Base-by-base conservation (phyloP, 2,329 filamentous ascomycete species). In the Fusarium bactridioides region DNA sequence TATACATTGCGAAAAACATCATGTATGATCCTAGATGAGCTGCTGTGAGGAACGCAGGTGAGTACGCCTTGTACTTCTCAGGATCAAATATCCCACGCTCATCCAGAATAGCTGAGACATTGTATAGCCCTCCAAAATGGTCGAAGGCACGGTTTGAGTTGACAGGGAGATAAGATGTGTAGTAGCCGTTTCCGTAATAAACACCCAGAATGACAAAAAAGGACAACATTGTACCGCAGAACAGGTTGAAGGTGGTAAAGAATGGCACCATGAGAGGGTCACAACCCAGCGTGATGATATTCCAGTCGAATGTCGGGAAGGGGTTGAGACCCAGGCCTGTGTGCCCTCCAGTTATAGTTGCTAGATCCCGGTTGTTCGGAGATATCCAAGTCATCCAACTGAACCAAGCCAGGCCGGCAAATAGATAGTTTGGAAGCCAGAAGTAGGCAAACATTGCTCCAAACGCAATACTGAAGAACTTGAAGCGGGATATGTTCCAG, bases 341-440 rank as follows among this genome's bases (percentile, higher is more conserved):
- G 8, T 76, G 72, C 37, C 79, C 78, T 5, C 84, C 83, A 1
- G 81, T 80, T 27, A 85, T 69, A 27, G 79, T 76, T 43, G 78
- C 79, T 23, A 85, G 72, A 48, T 80, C 78, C 11, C 77, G 72
- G 56, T 84, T 85, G 19, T 79, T 70, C 0, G 86, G 86, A 1
- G 83, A 79, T 57, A 89, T 88, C 86, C 86, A 89, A 1, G 83
- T 83, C 73, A 87, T 83, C 85, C 86, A 89, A 71, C 81, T 84
- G 75, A 89, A 88, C 64, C 80, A 78, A 45, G 80, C 82, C 16
- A 88, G 74, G 7, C 82, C 84, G 19, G 79, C 79, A 72, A 88
- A 88, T 48, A 89, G 75, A 68, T 84, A 87, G 65, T 85, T 83
- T 2, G 87, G 87, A 51, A 89, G 82, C 84, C 85, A 88, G 69